Base-by-base conservation (phyloP, 139 green algal genomes). In the Dunaliella primolecta region DNA sequence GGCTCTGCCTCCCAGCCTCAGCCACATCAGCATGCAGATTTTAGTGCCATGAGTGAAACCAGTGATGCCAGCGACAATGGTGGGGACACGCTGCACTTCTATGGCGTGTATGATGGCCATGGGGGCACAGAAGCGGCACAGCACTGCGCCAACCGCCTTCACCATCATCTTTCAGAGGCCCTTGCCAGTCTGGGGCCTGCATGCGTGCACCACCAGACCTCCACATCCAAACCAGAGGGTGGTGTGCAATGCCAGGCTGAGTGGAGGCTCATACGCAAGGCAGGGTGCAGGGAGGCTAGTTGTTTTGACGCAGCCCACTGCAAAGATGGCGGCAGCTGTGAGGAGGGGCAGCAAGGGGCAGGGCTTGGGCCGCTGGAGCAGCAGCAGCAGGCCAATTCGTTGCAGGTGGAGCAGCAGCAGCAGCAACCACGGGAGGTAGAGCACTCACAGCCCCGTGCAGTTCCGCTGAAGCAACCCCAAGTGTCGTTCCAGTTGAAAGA, bases 31-130 rank as follows among this genome's bases (percentile, higher is more conserved):
- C 7, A 64, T 15, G 7, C 15, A 15, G 7, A 64, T 7, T 7
- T 7, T 64, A 64, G 46, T 15, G 15, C 7, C 46, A 64, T 64
- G 27, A 77, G 71, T 77, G 71, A 31, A 7, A 32, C 71, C 71
- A 77, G 71, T 21, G 71, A 77, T 21, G 21, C 15, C 46, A 64
- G 46, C 76, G 81, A 75, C 20, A 84, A 81, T 34, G 83, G 71
- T 1, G 37, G 33, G 34, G 91, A 93, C 72, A 90, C 88, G 46
- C 88, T 96, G n/a, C 93, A 96, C 88, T 95, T 95, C 80, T 96
- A 94, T 46, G 93, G 89, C 20, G 92, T 96, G 21, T 96, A 93
- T 85, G 93, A 96, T 77, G 93, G 93, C 7, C 93, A 96, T 83
- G 93, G 93, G 21, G 93, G 93, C 56, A 88, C 80, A 34, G 88